Conservation (phyloP, 768 basidiomycete genomes). For the Gautieria morchelliformis region DNA sequence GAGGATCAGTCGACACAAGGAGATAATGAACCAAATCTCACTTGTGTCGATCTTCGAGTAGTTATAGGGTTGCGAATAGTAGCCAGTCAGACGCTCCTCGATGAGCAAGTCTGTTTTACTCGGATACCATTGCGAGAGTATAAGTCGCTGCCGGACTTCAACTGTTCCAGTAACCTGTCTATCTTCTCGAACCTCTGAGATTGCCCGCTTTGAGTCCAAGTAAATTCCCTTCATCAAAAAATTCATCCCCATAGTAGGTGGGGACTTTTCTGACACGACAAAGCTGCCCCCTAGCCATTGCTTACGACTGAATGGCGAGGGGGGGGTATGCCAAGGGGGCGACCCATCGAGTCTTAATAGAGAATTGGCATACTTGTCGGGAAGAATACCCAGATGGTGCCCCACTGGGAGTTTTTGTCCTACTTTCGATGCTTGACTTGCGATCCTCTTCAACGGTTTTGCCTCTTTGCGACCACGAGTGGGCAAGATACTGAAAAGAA, state of each 20-base stretch:
- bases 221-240: background rate
- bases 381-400: background rate
- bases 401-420: background rate
- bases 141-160: background rate
- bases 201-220: background rate
- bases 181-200: background rate
- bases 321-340: background rate
- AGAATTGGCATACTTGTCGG: background rate
- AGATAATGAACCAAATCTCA: background rate
- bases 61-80: background rate
- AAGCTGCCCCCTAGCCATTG: background rate
- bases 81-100: background rate
- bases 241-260: slow-evolving; percentile 1
- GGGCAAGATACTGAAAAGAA: slow-evolving; percentile 1
- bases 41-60: background rate
- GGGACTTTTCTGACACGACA: background rate
- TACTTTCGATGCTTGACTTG: background rate
- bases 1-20: background rate
- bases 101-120: background rate
- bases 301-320: background rate
- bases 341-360: background rate
- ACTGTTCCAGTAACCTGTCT: background rate
- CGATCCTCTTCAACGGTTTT: background rate
- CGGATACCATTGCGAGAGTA: background rate
- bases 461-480: background rate